Percentiles rank a stretch among this genome's conserved stretches.
Evolutionary conservation across 73 alveolate genomes (phyloP).

Genomic region (Paramecium tetraurelia): DNA sequence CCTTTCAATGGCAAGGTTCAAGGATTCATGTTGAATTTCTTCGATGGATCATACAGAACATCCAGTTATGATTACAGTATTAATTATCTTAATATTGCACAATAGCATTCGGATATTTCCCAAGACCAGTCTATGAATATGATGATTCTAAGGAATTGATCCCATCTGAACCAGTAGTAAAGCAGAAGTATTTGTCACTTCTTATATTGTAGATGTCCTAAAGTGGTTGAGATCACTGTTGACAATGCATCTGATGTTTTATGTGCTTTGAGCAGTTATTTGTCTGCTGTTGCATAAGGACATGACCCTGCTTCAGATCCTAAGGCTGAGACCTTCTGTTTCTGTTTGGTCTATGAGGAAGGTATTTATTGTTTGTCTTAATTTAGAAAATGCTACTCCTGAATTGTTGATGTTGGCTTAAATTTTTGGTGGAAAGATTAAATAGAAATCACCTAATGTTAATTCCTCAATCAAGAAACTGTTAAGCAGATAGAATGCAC

Average conservation of each 20-base stretch:
- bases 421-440: neutral
- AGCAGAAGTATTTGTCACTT: neutral
- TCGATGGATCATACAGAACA: constrained; percentile 1
- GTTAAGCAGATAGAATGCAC: neutral
- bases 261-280: constrained; percentile 24
- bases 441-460: neutral
- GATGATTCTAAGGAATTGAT: neutral
- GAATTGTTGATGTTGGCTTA: constrained; percentile 35
- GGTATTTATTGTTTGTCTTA: neutral
- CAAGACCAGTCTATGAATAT: neutral
- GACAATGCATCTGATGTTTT: neutral
- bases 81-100: neutral
- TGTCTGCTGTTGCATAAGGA: constrained; percentile 5
- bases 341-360: constrained; percentile 40
- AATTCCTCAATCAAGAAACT: constrained; percentile 14
- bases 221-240: neutral
- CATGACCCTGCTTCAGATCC: constrained; percentile 10
- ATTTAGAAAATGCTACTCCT: constrained; percentile 35
- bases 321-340: constrained; percentile 36
- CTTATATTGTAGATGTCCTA: neutral
- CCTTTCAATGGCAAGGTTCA: constrained; percentile 29
- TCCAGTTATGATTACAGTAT: neutral
- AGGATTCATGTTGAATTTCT: constrained; percentile 18
- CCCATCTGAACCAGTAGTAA: neutral
- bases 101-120: constrained; percentile 26